Evolutionary conservation across 225 moss, liverwort and hornwort genomes (phyloP), one percentile per base, ranked within the genome.

Genomic region (Polytrichum formosum): DNA sequence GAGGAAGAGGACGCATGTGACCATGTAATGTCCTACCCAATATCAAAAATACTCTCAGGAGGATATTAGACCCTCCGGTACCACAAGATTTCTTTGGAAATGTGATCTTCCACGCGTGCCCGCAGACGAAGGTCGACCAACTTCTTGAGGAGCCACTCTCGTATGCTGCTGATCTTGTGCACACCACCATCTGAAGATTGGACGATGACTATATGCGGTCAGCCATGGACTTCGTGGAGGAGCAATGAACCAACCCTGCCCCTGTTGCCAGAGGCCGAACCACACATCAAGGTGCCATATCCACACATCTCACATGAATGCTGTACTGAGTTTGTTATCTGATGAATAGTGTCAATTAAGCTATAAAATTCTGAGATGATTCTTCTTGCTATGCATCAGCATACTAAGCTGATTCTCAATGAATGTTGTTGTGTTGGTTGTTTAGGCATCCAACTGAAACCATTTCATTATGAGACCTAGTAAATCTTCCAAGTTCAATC

Each of bases 31-130:
- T 29, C 29, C 29, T 29, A 29, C 0, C 5, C 5, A 29, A 29
- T 4, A 29, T 4, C 5, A 29, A 29, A 29, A 29, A 29, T 0
- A 29, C 29, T 5, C 29, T 29, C 29, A 29, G 98, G 73, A 84
- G 77, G 22, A 85, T 85, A 56, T 54, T 92, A 66, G 69, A 65
- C 30, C 91, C 86, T n/a, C 1, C 73, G 4, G 8, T 86, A 3
- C 81, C 85, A 25, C 84, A 92, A 18, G 78, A 76, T 6, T 98
- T 76, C 68, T 89, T 94, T 25, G 98, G 98, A 21, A 98, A 98
- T 33, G 92, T 91, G 29, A 92, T 98, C 31, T 98, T 91, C 79
- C 91, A 98, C 56, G 92, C 90, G 31, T 92, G 90, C 69, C 77
- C 89, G 17, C 73, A 72, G 25, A 78, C 88, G 6, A 85, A 80